Evolutionary conservation across 805 yeast species (phyloP).

Genomic region (Blastobotrys peoriensis): DNA sequence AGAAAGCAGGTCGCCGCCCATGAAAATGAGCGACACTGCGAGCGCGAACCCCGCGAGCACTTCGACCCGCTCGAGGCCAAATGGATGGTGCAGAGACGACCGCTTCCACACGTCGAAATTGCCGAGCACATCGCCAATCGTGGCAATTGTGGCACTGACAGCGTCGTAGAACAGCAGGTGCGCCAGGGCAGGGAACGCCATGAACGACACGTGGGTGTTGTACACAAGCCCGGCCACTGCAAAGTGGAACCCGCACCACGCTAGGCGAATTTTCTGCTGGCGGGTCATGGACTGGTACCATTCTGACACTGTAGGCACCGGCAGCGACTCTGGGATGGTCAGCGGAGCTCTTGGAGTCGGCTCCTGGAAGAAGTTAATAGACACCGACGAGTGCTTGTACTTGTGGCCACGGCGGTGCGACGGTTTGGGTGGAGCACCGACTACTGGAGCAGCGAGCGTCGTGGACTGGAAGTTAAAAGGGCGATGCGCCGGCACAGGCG

Average conservation of each 20-base stretch:
- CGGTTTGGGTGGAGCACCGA: slow-evolving; percentile 20
- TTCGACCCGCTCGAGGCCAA: slow-evolving; percentile 89
- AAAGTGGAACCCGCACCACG: slow-evolving; percentile 56
- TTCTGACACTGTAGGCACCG: slow-evolving; percentile 67
- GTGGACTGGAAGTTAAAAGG: slow-evolving; percentile 68
- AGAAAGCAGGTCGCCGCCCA: slow-evolving; percentile 82
- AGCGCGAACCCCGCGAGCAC: slow-evolving; percentile 83
- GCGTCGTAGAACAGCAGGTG: slow-evolving; percentile 87
- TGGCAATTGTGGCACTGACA: slow-evolving; percentile 62
- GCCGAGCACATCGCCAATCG: slow-evolving; percentile 71
- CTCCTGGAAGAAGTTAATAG: slow-evolving; percentile 92
- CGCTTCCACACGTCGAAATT: slow-evolving; percentile 90
- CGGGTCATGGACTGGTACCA: slow-evolving; percentile 51
- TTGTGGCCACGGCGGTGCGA: slow-evolving; percentile 80
- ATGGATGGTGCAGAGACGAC: slow-evolving; percentile 78
- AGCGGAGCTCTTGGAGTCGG: slow-evolving; percentile 69
- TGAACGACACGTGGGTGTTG: slow-evolving; percentile 52
- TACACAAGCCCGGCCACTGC: slow-evolving; percentile 51
- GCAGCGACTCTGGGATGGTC: slow-evolving; percentile 56
- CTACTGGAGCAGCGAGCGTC: slow-evolving; percentile 25
- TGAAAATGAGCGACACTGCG: slow-evolving; percentile 78
- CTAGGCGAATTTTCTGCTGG: slow-evolving; percentile 52
- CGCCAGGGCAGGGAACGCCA: slow-evolving; percentile 67
- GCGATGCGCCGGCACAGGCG: slow-evolving; percentile 7
- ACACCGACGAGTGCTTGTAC: slow-evolving; percentile 92